Evolutionary conservation across 108 stramenopile species (phyloP), one percentile per base, ranked within the genome.

Genomic region (Nannochloropsis salina): DNA sequence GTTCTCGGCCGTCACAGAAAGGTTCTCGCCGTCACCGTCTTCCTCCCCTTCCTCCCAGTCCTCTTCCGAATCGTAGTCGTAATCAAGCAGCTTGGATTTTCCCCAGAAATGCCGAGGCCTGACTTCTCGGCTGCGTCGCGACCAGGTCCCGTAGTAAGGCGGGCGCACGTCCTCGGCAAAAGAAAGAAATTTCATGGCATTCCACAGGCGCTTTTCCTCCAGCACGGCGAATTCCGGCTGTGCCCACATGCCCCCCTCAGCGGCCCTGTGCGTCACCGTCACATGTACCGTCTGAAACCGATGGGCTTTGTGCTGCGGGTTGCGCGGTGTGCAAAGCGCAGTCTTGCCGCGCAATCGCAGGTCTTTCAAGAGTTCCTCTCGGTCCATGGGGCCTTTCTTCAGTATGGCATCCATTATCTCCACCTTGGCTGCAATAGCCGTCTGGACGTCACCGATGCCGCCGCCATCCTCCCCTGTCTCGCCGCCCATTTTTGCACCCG

Each of bases 61-160:
- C 83, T 51, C 90, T 86, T 90, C 90, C 74, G 61, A 80, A 47
- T 90, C 89, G 80, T 90, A 90, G 22, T 87, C 88, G 43, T 90
- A 90, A 44, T 87, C 81, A 44, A 90, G 84, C 42, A 89, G n/a
- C 83, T 83, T 42, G 31, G 45, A 40, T 80, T 90, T 86, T 43
- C 84, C 18, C 6, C 86, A 89, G 6, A 90, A 83, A 18, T 87
- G 90, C 40, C 89, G 84, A 45, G 89, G 84, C 41, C 89, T 89
- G 18, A 90, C 88, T 45, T 51, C 83, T 22, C 42, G 40, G 86
- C 90, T 90, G 9, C 21, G 41, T 89, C 87, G 87, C 31, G 86
- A 84, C 84, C 84, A 90, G 9, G 90, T 90, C 8, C 90, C 90
- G 44, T 82, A 86, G 89, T 90, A 90, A 5, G 90, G 85, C 44